These are phyloP conservation scores for Madurella fahalii DNA, from an alignment of 2,329 filamentous ascomycete species.

Conservation along the genomic window DNA sequence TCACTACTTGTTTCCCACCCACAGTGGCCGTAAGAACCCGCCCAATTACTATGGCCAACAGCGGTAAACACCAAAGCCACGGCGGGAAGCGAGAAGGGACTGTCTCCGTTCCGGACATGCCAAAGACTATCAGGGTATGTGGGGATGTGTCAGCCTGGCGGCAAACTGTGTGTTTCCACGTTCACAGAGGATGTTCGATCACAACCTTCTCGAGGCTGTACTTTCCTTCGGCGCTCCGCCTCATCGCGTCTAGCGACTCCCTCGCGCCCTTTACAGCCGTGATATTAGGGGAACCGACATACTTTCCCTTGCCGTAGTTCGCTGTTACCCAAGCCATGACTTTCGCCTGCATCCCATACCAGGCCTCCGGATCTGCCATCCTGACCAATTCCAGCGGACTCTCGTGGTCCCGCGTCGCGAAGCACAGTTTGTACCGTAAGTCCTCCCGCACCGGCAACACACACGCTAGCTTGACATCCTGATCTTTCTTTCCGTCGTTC, in stretches of 20 bases:
- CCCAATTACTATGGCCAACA: too few species aligned
- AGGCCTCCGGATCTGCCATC: neutral
- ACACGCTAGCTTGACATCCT: conserved; percentile 1
- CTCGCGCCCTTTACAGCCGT: neutral
- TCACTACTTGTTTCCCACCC: too few species aligned
- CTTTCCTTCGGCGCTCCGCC: conserved; percentile 1
- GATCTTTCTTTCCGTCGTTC: neutral
- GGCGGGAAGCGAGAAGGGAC: too few species aligned
- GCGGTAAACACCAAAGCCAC: too few species aligned
- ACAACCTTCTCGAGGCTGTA: conserved; percentile 1
- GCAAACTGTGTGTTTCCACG: too few species aligned
- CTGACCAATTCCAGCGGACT: conserved; percentile 7
- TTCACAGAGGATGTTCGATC: neutral
- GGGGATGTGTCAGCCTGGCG: too few species aligned
- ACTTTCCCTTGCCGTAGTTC: neutral
- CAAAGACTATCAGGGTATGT: too few species aligned
- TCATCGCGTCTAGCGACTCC: neutral
- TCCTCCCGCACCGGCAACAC: conserved; percentile 12
- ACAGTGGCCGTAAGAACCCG: too few species aligned
- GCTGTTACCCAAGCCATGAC: conserved; percentile 2
- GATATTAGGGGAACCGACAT: neutral
- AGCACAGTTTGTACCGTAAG: neutral
- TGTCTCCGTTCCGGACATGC: too few species aligned
- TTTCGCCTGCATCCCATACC: conserved; percentile 1
- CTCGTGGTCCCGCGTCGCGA: conserved; percentile 5